These are phyloP conservation scores for Pythium plurisporium DNA, from an alignment of 352 stramenopile species.

Conservation along the genomic window DNA sequence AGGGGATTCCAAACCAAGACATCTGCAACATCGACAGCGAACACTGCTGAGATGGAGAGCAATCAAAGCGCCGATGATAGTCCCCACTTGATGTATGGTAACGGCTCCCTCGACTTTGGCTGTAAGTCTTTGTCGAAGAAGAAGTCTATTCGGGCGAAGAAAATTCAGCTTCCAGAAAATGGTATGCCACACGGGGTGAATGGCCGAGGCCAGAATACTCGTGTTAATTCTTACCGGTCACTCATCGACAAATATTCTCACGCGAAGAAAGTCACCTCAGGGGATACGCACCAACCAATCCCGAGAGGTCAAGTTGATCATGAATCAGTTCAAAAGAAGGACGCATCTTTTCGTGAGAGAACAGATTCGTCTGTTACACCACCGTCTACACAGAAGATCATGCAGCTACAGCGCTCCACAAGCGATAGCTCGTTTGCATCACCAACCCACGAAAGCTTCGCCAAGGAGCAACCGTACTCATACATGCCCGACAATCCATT, in stretches of 20 bases:
- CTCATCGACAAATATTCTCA: slow-evolving; percentile 16
- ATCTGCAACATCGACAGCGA: neutral
- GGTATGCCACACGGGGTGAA: neutral
- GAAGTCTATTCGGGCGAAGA: neutral
- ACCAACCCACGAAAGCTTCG: neutral
- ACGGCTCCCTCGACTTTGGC: neutral
- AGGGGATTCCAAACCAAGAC: neutral
- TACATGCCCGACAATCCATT: neutral
- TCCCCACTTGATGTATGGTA: neutral
- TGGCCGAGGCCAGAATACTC: neutral
- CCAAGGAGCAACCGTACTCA: neutral
- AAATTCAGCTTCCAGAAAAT: neutral
- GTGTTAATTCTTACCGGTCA: slow-evolving; percentile 9
- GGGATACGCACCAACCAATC: neutral
- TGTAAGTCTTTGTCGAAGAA: neutral
- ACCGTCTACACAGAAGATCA: neutral
- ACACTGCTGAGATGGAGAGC: neutral
- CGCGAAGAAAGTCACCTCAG: neutral
- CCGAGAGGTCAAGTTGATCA: neutral
- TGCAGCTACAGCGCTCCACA: neutral
- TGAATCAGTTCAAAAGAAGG: neutral
- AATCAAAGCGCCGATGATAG: neutral
- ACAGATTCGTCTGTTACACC: no score
- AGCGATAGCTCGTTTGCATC: neutral
- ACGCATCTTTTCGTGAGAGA: neutral